Evolutionary conservation across 2,329 filamentous ascomycete species (phyloP).

Genomic region (Ophiostoma pallidulum): DNA sequence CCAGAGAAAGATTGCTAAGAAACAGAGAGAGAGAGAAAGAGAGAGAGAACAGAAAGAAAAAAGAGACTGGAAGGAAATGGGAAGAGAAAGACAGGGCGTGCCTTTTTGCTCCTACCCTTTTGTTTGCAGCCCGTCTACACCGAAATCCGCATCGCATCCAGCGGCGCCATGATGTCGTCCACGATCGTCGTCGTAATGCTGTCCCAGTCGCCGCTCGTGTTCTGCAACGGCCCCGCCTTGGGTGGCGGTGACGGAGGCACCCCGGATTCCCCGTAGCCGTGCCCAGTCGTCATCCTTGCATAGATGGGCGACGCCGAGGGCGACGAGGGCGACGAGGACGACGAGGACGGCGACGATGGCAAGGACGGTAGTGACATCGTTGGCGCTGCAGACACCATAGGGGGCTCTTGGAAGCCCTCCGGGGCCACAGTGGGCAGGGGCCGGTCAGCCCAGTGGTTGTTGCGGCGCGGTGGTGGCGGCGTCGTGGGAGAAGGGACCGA

Average conservation of each 20-base stretch:
- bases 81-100: no score
- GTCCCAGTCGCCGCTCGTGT: slow-evolving; percentile 8
- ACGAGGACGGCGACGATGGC: background rate
- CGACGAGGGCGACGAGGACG: background rate
- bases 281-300: background rate
- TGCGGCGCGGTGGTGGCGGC: background rate
- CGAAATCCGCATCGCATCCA: background rate
- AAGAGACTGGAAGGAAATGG: no score
- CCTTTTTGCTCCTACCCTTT: no score
- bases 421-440: slow-evolving; percentile 6
- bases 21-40: no score
- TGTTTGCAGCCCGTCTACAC: background rate
- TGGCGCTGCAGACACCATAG: no score
- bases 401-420: no score
- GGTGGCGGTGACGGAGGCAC: slow-evolving; percentile 1
- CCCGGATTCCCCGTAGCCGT: background rate
- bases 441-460: slow-evolving; percentile 2
- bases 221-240: background rate
- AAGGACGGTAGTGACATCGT: background rate
- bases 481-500: background rate
- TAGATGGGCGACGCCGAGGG: background rate
- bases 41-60: no score
- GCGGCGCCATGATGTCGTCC: slow-evolving; percentile 6
- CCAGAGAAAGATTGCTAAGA: no score
- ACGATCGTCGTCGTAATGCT: slow-evolving; percentile 14